These are phyloP conservation scores for Grosmannia serpens DNA, from an alignment of 2,329 filamentous ascomycete species.

Conservation along the genomic window DNA sequence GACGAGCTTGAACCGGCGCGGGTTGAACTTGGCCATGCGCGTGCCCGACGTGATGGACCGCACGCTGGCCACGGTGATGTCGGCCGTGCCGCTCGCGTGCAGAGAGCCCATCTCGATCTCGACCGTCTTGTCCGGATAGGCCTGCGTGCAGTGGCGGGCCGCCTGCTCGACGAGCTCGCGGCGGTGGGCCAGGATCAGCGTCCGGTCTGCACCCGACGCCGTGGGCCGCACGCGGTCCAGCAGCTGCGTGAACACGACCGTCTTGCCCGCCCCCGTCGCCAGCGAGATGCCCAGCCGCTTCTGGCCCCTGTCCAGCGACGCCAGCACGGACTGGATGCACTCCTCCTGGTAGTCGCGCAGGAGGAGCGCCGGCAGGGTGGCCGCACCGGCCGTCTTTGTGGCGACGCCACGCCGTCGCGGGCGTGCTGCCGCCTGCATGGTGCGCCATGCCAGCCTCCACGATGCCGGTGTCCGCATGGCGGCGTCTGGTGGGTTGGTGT, in stretches of 20 bases:
- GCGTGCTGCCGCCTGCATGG: neutral
- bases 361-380: constrained; percentile 27
- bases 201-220: constrained; percentile 52
- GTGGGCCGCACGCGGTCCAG: constrained; percentile 62
- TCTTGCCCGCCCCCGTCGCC: constrained; percentile 83
- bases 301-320: constrained; percentile 56
- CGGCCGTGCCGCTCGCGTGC: constrained; percentile 66
- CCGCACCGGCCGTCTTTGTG: neutral
- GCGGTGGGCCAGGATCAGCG: constrained; percentile 83
- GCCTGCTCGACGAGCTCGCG: constrained; percentile 93
- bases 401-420: neutral
- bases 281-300: constrained; percentile 75
- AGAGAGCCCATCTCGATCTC: constrained; percentile 85
- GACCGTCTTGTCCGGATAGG: constrained; percentile 70
- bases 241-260: constrained; percentile 92
- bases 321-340: constrained; percentile 72
- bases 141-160: constrained; percentile 65
- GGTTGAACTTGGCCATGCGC: constrained; percentile 74
- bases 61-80: constrained; percentile 89
- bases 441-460: neutral
- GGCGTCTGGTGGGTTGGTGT: neutral
- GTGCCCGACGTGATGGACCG: constrained; percentile 69
- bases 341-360: constrained; percentile 84
- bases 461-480: neutral
- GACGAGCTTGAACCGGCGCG: constrained; percentile 70